A percentile compares a stretch with the other conserved stretches of the same genome.
These are phyloP conservation scores for Pelargonium citronellum DNA, from an alignment of 441 rosid genomes.

Conservation along the genomic window DNA sequence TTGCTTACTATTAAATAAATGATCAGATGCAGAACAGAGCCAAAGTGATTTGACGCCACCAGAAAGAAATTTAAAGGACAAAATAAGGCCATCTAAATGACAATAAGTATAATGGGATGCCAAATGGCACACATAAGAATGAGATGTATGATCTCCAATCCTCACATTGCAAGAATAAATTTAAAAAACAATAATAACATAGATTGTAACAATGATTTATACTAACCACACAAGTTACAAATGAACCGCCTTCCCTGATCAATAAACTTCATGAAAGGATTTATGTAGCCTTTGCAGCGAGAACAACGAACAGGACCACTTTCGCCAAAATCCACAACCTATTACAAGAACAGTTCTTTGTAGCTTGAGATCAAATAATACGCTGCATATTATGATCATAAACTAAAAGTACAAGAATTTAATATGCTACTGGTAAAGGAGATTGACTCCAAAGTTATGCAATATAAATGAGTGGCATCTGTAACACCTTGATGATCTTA, in stretches of 20 bases:
- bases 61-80: not conserved
- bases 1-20: constrained; percentile 11
- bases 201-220: not conserved
- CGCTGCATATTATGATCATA: not conserved
- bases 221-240: constrained; percentile 32
- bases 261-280: constrained; percentile 32
- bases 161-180: not conserved
- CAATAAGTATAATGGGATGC: constrained; percentile 10
- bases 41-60: constrained; percentile 5
- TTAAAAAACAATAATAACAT: not conserved
- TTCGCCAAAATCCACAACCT: constrained; percentile 35
- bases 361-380: not conserved
- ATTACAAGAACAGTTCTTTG: constrained; percentile 6
- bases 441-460: not conserved
- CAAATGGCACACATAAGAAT: not conserved
- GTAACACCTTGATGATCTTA: not conserved
- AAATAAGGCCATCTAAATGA: not conserved
- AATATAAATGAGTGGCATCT: not conserved
- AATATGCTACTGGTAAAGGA: not conserved
- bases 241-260: constrained; percentile 31
- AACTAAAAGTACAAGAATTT: not conserved
- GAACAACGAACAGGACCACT: constrained; percentile 32
- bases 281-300: constrained; percentile 33
- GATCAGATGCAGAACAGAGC: constrained; percentile 7
- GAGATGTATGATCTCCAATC: not conserved